These are phyloP conservation scores for Fusarium albosuccineum DNA, from an alignment of 2,329 filamentous ascomycete species.

Conservation along the genomic window DNA sequence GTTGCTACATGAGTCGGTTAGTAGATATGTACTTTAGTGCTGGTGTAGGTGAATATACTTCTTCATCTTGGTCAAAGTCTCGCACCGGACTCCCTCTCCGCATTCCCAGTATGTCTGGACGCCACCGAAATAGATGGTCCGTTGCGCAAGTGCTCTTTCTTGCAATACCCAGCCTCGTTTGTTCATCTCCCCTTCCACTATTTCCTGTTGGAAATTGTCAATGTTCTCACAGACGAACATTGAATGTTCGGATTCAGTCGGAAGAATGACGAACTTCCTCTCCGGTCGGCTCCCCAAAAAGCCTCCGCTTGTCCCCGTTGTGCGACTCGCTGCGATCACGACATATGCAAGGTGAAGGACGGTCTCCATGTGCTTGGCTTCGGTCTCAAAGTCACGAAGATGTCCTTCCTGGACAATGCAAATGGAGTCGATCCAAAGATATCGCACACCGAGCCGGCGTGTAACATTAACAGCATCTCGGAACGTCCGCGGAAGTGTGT, in stretches of 20 bases:
- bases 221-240: background rate
- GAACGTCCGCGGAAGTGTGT: background rate
- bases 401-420: background rate
- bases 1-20: background rate
- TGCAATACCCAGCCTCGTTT: background rate
- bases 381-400: background rate
- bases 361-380: constrained; percentile 1
- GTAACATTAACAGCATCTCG: background rate
- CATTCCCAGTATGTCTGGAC: background rate
- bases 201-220: background rate
- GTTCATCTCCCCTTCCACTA: background rate
- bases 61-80: background rate
- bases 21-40: background rate
- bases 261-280: background rate
- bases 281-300: background rate
- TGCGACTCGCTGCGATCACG: constrained; percentile 10
- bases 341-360: constrained; percentile 8
- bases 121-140: background rate
- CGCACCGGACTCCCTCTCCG: background rate
- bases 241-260: background rate
- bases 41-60: background rate
- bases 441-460: background rate
- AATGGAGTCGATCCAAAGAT: background rate
- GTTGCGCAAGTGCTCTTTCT: background rate
- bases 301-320: background rate